Percentiles rank a stretch among this genome's conserved stretches.
These are phyloP conservation scores for Ramularia collo-cygni DNA, from an alignment of 2,329 filamentous ascomycete species.

Conservation along the genomic window DNA sequence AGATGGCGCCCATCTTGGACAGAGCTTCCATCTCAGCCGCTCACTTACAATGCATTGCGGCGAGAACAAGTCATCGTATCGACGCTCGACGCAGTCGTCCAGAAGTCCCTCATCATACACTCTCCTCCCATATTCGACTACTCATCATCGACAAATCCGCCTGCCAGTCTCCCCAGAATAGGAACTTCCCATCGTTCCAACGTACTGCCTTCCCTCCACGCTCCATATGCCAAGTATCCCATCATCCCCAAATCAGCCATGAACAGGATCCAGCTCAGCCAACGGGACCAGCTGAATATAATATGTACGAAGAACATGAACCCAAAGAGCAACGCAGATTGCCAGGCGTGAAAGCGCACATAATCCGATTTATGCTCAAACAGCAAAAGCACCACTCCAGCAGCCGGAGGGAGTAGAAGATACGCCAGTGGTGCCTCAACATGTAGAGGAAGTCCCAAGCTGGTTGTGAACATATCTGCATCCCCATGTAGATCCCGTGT, in stretches of 20 bases:
- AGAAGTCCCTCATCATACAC: too few relatives aligned
- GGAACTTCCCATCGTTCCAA: slow-evolving; percentile 73
- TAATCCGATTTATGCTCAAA: slow-evolving; percentile 95
- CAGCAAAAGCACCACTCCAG: slow-evolving; percentile 75
- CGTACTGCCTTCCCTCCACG: slow-evolving; percentile 73
- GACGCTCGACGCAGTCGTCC: too few relatives aligned
- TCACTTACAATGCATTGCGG: too few relatives aligned
- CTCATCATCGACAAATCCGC: slow-evolving; percentile 85
- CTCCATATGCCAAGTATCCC: slow-evolving; percentile 65
- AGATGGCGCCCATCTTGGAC: too few relatives aligned
- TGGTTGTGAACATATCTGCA: slow-evolving; percentile 78
- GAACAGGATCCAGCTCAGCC: slow-evolving; percentile 79
- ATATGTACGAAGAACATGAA: slow-evolving; percentile 67
- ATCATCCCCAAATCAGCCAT: slow-evolving; percentile 69
- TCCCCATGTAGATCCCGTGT: slow-evolving; percentile 34
- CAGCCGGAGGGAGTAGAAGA: slow-evolving; percentile 73
- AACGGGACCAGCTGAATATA: slow-evolving; percentile 74
- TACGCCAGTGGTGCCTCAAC: slow-evolving; percentile 91
- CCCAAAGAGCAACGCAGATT: slow-evolving; percentile 40
- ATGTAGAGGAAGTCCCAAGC: slow-evolving; percentile 75
- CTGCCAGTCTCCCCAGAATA: slow-evolving; percentile 77
- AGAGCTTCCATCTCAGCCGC: too few relatives aligned
- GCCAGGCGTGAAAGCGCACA: slow-evolving; percentile 96
- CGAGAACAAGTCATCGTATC: too few relatives aligned
- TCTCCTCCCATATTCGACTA: slow-evolving; percentile 35